Percentiles rank a stretch among this genome's conserved stretches.
Evolutionary conservation across 2,329 filamentous ascomycete species (phyloP).

Genomic region (Pseudogymnoascus sp.): DNA sequence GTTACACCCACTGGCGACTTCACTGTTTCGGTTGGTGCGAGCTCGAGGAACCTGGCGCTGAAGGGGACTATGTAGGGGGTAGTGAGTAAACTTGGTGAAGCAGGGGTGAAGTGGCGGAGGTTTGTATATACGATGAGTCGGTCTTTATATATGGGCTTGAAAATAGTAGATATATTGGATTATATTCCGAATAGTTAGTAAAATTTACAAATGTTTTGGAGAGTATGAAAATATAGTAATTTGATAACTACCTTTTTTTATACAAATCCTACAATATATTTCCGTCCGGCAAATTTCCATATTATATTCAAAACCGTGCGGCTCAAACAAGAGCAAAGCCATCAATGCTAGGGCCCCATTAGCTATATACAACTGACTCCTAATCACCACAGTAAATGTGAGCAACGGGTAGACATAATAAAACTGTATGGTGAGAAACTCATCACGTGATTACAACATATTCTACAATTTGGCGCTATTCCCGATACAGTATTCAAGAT

Average conservation of each 20-base stretch:
- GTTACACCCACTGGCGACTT: conserved; percentile 35
- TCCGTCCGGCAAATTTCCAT: not conserved
- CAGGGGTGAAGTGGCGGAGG: conserved; percentile 13
- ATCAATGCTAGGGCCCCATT: not conserved
- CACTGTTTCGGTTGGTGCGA: conserved; percentile 28
- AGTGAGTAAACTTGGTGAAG: conserved; percentile 35
- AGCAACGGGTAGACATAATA: not conserved
- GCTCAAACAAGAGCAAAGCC: not conserved
- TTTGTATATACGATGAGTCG: conserved; percentile 1
- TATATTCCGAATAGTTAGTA: not conserved
- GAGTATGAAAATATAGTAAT: not conserved
- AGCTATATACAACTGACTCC: not conserved
- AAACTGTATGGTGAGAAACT: no score
- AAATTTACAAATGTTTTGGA: not conserved
- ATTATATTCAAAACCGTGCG: not conserved
- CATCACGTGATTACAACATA: not conserved
- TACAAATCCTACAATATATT: not conserved
- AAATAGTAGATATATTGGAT: not conserved
- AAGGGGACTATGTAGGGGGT: conserved; percentile 14
- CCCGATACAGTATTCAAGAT: not conserved
- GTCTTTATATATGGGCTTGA: not conserved
- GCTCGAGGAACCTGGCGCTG: conserved; percentile 25
- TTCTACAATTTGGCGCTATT: not conserved
- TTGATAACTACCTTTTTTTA: not conserved
- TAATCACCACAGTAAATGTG: not conserved